Conservation (phyloP, 139 green algal genomes). For the Ulvella scutata region DNA sequence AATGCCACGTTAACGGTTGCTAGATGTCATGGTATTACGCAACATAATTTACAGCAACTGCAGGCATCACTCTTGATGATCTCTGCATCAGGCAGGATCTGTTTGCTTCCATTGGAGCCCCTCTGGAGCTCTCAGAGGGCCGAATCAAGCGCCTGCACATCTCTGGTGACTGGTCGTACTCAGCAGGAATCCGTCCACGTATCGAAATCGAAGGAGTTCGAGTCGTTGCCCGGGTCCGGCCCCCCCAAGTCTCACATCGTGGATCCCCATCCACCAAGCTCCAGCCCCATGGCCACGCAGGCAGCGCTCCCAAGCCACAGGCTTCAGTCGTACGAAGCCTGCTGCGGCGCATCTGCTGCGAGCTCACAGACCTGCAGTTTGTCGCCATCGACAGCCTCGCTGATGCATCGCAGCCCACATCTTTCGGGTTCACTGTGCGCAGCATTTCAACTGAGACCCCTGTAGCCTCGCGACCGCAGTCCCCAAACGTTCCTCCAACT, state of each 20-base stretch:
- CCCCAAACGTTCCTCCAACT: not conserved
- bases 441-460: not conserved
- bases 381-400: not conserved
- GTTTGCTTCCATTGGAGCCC: not conserved
- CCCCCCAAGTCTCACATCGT: not conserved
- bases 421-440: not conserved
- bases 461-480: not conserved
- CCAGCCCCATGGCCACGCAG: no score
- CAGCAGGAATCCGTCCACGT: not conserved
- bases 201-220: not conserved
- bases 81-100: not conserved
- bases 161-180: slow-evolving; percentile 1
- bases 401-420: not conserved
- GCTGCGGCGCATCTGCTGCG: not conserved
- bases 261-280: not conserved
- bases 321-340: not conserved
- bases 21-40: no score
- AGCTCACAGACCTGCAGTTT: not conserved
- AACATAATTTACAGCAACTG: no score
- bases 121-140: not conserved
- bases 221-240: not conserved
- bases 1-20: no score
- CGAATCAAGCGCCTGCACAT: not conserved
- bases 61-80: not conserved
- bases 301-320: not conserved